A percentile compares a stretch with the other conserved stretches of the same genome.
Evolutionary conservation across 2,329 filamentous ascomycete genomes (phyloP).

Genomic region (Bipolaris bicolor): DNA sequence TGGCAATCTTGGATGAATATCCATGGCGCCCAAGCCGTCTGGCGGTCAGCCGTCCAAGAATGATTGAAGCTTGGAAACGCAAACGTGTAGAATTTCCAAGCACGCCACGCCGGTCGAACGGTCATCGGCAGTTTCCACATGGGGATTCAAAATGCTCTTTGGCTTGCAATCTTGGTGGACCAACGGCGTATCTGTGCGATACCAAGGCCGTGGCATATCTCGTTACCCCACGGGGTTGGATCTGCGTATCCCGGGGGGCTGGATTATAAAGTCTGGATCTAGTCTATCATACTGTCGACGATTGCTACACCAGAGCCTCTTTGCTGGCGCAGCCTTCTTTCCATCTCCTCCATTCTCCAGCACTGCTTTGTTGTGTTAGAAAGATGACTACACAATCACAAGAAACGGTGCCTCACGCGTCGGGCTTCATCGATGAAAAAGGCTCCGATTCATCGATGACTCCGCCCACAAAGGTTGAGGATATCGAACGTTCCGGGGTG

Average conservation of each 20-base stretch:
- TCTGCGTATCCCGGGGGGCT: conserved; percentile 3
- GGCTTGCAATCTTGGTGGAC: conserved; percentile 9
- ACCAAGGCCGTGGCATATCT: conserved; percentile 21
- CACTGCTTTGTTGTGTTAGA: neutral
- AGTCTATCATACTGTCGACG: conserved; percentile 11
- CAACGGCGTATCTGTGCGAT: conserved; percentile 18
- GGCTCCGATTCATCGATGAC: conserved; percentile 19
- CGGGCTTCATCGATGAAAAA: conserved; percentile 20
- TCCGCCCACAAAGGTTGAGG: conserved; percentile 20
- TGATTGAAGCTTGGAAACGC: conserved; percentile 5
- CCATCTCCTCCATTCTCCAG: neutral
- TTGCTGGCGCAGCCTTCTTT: neutral
- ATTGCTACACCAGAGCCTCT: conserved; percentile 6
- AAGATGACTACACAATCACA: conserved; percentile 9
- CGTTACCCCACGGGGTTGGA: conserved; percentile 20
- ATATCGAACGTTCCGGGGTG: conserved; percentile 17
- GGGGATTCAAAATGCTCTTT: neutral
- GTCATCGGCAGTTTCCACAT: conserved; percentile 11
- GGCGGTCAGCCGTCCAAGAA: neutral
- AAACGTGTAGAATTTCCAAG: conserved; percentile 4
- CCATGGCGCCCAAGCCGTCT: neutral
- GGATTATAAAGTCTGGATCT: conserved; percentile 18
- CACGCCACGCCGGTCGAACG: conserved; percentile 14
- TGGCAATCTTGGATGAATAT: conserved; percentile 8
- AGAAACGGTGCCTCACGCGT: neutral